Percentiles rank a stretch among this genome's conserved stretches.
Evolutionary conservation across 345 rosid species (phyloP).

Genomic region (Linum usitatissimum): DNA sequence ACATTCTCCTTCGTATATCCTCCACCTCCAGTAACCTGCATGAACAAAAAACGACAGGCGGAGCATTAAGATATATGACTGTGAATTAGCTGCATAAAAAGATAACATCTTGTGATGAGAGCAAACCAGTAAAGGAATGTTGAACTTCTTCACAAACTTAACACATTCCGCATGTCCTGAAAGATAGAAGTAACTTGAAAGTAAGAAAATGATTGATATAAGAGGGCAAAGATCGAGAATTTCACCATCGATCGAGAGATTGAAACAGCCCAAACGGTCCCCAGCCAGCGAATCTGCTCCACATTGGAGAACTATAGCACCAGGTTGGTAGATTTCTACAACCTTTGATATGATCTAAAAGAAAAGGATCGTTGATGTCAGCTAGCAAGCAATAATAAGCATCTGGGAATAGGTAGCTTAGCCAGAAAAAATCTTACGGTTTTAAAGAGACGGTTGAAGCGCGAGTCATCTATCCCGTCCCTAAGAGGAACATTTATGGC

Average conservation of each 20-base stretch:
- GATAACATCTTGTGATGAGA: conserved; percentile 11
- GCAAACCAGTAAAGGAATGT: conserved; percentile 74
- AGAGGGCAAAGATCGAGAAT: conserved; percentile 24
- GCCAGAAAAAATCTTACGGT: conserved; percentile 40
- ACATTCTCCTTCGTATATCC: conserved; percentile 98
- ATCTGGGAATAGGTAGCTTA: background rate
- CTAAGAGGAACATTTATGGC: conserved; percentile 94
- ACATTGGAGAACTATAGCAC: conserved; percentile 91
- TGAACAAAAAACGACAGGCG: background rate
- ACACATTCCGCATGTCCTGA: conserved; percentile 99
- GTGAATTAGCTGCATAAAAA: background rate
- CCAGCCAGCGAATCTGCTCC: conserved; percentile 99
- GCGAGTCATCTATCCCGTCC: conserved; percentile 92
- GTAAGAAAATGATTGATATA: conserved; percentile 10
- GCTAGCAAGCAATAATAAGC: conserved; percentile 5
- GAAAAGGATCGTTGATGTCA: conserved; percentile 7
- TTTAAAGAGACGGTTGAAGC: conserved; percentile 91
- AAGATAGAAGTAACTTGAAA: conserved; percentile 5
- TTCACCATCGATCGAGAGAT: conserved; percentile 96
- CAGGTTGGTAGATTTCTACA: conserved; percentile 84
- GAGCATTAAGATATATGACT: background rate
- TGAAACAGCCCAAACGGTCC: conserved; percentile 94
- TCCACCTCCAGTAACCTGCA: conserved; percentile 97
- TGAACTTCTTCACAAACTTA: conserved; percentile 85
- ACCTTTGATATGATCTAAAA: conserved; percentile 71